Conservation (phyloP, 2,329 filamentous ascomycete species). For the Hypocreales sp. region DNA sequence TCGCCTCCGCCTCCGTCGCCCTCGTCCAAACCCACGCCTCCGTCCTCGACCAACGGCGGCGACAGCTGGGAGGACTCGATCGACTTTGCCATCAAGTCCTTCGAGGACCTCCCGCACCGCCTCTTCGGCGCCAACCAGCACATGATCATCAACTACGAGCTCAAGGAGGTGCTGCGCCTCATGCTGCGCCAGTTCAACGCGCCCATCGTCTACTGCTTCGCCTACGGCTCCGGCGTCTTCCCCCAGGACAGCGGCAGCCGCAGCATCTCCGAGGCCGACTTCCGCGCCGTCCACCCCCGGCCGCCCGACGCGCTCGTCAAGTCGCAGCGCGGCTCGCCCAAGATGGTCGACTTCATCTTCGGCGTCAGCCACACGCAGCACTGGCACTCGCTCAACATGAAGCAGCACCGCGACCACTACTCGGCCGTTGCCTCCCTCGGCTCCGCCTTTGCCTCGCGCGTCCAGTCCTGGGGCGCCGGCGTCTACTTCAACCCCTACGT, state of each 20-base stretch:
- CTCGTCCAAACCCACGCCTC: neutral
- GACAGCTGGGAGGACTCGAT: slow-evolving; percentile 27
- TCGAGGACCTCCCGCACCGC: slow-evolving; percentile 28
- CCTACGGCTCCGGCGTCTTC: slow-evolving; percentile 94
- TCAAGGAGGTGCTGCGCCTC: slow-evolving; percentile 77
- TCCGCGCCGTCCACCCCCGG: slow-evolving; percentile 60
- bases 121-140: slow-evolving; percentile 88
- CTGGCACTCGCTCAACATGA: slow-evolving; percentile 89
- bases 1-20: too few relatives aligned
- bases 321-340: slow-evolving; percentile 74
- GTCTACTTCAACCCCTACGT: slow-evolving; percentile 97
- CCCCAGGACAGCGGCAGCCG: slow-evolving; percentile 48
- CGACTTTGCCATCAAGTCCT: slow-evolving; percentile 25
- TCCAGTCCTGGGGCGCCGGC: slow-evolving; percentile 88
- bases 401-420: slow-evolving; percentile 83
- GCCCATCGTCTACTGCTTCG: slow-evolving; percentile 90
- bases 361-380: slow-evolving; percentile 89
- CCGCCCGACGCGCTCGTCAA: slow-evolving; percentile 68
- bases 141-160: slow-evolving; percentile 88
- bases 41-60: slow-evolving; percentile 11
- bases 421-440: slow-evolving; percentile 71
- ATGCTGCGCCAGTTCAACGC: slow-evolving; percentile 86
- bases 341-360: slow-evolving; percentile 98
- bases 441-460: slow-evolving; percentile 67
- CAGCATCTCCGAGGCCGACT: slow-evolving; percentile 37